A percentile compares a stretch with the other conserved stretches of the same genome.
These are phyloP conservation scores for Argentina anserina DNA, from an alignment of 306 rosid genomes.

Conservation along the genomic window DNA sequence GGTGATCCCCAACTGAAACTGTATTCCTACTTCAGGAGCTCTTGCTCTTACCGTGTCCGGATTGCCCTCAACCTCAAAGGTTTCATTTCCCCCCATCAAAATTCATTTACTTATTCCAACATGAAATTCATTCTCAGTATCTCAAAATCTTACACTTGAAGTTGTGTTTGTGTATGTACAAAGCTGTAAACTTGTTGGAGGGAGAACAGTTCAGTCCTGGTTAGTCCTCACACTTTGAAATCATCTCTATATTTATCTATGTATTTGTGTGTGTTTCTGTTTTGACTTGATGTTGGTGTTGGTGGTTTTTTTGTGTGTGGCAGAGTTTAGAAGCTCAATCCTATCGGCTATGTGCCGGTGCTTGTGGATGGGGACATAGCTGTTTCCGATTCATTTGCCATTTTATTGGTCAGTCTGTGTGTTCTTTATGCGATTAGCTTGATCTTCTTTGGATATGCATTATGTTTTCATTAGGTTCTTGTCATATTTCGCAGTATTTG, in stretches of 20 bases:
- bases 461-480: neutral
- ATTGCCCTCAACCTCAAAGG: slow-evolving; percentile 71
- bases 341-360: slow-evolving; percentile 63
- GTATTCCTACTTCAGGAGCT: slow-evolving; percentile 42
- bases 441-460: no score
- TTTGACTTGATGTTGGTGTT: neutral
- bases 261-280: neutral
- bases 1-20: slow-evolving; percentile 29
- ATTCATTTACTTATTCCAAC: neutral
- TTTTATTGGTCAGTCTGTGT: slow-evolving; percentile 43
- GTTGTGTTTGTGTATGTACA: slow-evolving; percentile 35
- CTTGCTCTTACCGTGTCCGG: slow-evolving; percentile 44
- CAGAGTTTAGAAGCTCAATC: slow-evolving; percentile 65
- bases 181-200: slow-evolving; percentile 47
- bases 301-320: neutral
- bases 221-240: slow-evolving; percentile 11
- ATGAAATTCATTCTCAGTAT: neutral
- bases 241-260: neutral
- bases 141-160: neutral
- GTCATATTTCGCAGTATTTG: slow-evolving; percentile 48
- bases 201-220: slow-evolving; percentile 57
- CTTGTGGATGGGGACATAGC: slow-evolving; percentile 51
- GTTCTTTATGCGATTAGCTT: neutral
- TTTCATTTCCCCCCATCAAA: slow-evolving; percentile 6
- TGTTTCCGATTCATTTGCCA: slow-evolving; percentile 66